Conservation (phyloP, 805 yeast species). For the Teunomyces stri region DNA sequence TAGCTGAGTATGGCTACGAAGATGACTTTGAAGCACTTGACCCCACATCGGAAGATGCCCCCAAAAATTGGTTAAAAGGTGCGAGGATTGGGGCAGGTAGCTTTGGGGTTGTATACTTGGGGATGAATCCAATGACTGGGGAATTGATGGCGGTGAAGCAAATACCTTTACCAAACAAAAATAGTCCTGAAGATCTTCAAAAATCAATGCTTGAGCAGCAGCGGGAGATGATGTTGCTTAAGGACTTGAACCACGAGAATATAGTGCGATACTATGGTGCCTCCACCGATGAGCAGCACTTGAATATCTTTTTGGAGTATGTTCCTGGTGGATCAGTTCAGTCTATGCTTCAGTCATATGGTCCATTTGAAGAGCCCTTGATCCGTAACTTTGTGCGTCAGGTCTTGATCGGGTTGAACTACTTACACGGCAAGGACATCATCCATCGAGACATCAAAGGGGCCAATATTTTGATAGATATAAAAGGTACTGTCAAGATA, state of each 20-base stretch:
- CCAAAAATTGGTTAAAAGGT: slow-evolving; percentile 88
- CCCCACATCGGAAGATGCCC: slow-evolving; percentile 49
- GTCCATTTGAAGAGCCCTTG: slow-evolving; percentile 77
- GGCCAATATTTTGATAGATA: slow-evolving; percentile 79
- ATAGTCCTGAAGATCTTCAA: slow-evolving; percentile 30
- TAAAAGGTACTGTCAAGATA: slow-evolving; percentile 77
- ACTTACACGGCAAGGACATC: slow-evolving; percentile 71
- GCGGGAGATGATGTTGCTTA: slow-evolving; percentile 73
- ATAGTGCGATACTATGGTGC: slow-evolving; percentile 92
- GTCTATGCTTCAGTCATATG: slow-evolving; percentile 66
- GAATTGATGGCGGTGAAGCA: slow-evolving; percentile 97
- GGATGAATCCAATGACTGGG: slow-evolving; percentile 89
- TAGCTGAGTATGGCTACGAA: slow-evolving; percentile 27
- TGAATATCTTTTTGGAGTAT: slow-evolving; percentile 68
- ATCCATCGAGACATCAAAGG: slow-evolving; percentile 89
- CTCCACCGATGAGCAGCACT: slow-evolving; percentile 61
- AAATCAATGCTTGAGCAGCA: slow-evolving; percentile 73
- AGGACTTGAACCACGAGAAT: slow-evolving; percentile 83
- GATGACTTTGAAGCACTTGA: slow-evolving; percentile 43
- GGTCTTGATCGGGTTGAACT: slow-evolving; percentile 69
- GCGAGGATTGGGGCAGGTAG: slow-evolving; percentile 92
- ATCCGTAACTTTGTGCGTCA: slow-evolving; percentile 72
- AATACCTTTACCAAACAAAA: slow-evolving; percentile 62
- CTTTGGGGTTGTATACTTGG: slow-evolving; percentile 90
- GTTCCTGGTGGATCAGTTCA: slow-evolving; percentile 53